Evolutionary conservation across 2,329 filamentous ascomycete genomes (phyloP), one percentile per base, ranked within the genome.

Genomic region (Calonectria henricotiae): DNA sequence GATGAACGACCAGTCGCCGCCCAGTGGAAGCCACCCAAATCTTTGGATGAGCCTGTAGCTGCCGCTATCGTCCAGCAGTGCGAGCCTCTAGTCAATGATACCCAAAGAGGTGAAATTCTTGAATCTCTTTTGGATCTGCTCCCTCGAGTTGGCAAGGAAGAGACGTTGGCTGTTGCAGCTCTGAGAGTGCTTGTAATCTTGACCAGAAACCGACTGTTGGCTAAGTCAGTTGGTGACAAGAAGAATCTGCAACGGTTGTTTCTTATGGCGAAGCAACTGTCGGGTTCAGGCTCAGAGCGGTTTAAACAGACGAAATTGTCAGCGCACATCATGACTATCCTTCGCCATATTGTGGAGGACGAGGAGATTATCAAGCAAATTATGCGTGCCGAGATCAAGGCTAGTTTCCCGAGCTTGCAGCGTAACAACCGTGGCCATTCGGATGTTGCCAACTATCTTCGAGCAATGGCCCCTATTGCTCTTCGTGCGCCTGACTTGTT

Each of bases 261-360:
- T 82, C 89, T 98, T 62, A 98, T 98, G 94, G 91, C 96, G 68
- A 97, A 97, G 81, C 96, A 98, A 80, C 89, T 98, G 69, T 92
- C 94, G 23, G 93, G 93, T 30, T 89, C 91, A 35, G 93, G 93
- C 7, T 93, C 94, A 35, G 89, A 93, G 65, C 92, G 92, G 65
- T 88, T 99, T 11, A 87, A 84, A 71, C 86, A 88, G 46, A 86
- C 84, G 2, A 85, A 85, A 64, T 83, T 89, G 44, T 85, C 86
- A 3, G 81, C 86, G 25, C 89, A 92, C 68, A 92, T 98, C 77
- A 92, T 98, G 88, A 89, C 96, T 13, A 92, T 98, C 63, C 85
- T 99, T 49, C 92, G 97, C 46, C 96, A 99, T 79, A 92, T 99
- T 73, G 90, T 98, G 65, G 96, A 99, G 82, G 97, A 99, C 78